Evolutionary conservation across 164 flowering plant species (phyloP).

Genomic region (Vitis amurensis): DNA sequence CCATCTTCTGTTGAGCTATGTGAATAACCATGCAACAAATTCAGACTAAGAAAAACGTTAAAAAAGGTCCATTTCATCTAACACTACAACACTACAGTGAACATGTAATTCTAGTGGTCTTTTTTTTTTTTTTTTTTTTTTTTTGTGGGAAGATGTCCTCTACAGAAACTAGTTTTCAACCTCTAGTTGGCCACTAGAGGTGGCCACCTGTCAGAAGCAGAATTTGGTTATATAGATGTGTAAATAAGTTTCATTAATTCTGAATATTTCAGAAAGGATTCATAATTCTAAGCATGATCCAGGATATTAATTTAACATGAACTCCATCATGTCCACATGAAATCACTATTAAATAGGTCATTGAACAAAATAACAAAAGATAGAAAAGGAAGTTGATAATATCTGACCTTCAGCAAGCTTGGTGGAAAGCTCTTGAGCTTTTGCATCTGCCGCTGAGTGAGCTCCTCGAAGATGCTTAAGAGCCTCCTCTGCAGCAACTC

Average conservation of each 20-base stretch:
- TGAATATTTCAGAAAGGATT: not conserved
- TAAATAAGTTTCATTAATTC: not conserved
- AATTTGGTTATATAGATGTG: not conserved
- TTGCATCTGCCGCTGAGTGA: slow-evolving; percentile 76
- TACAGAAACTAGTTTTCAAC: not conserved
- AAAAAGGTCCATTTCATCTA: not conserved
- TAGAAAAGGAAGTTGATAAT: not conserved
- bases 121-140: not conserved
- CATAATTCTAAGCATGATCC: not conserved
- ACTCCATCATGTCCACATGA: not conserved
- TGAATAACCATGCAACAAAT: slow-evolving; percentile 14
- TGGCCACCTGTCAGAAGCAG: not conserved
- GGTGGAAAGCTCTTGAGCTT: slow-evolving; percentile 66
- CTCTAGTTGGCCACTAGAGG: not conserved
- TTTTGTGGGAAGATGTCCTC: not conserved
- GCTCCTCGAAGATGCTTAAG: slow-evolving; percentile 68
- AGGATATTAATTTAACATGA: too few species aligned
- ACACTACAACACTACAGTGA: not conserved
- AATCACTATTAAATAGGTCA: not conserved
- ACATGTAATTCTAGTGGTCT: not conserved
- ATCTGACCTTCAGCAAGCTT: slow-evolving; percentile 79
- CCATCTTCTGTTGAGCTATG: slow-evolving; percentile 86
- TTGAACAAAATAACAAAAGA: not conserved
- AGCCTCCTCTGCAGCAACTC: slow-evolving; percentile 87
- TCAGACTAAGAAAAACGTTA: slow-evolving; percentile 8